Base-by-base conservation (phyloP, 768 basidiomycete species). In the Lepiota brunneoincarnata region DNA sequence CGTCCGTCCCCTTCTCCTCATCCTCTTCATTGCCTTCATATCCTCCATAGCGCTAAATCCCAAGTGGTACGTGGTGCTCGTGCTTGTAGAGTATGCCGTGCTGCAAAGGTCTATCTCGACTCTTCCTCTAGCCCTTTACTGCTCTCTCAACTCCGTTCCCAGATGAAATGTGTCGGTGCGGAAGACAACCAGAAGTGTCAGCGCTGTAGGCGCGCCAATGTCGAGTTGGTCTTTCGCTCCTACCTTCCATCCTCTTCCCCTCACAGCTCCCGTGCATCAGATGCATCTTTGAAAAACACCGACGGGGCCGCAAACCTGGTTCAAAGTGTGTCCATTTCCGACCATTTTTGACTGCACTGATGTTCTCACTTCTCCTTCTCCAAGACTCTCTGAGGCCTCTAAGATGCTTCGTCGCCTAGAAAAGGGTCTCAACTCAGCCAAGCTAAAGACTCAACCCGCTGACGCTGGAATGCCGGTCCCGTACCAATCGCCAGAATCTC, bases 121-220 rank as follows among this genome's bases (percentile, higher is more conserved):
- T 54, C 46, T 35, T 58, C 37, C 51, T 54, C 57, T 34, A 57
- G 50, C 49, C 55, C 53, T 49, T 59, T 42, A 46, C 51, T 59
- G 55, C 49, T 61, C 59, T 46, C 57, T 66, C 45, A 54, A 54
- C 54, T 42, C 24, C 51, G 36, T 45, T 51, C 69, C 40, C 60
- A 93, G 91, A 93, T 93, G 91, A 91, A 92, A 69, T 93, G 91
- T 63, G 90, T 93, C 55, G 91, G 89, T 41, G 87, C 91, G 46
- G 91, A 93, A 66, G 90, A 93, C 63, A 89, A 90, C 55, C 77
- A 82, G 57, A 84, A 83, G 26, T 93, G 91, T 66, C 89, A 93
- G 67, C 86, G 91, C 47, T 93, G 91, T 72, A 86, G 82, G 65
- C 86, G 91, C 55, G 84, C 88, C 31, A 86, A 86, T 59, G 82